Evolutionary conservation across 345 rosid species (phyloP), one percentile per base, ranked within the genome.

Genomic region (Aquilaria sinensis): DNA sequence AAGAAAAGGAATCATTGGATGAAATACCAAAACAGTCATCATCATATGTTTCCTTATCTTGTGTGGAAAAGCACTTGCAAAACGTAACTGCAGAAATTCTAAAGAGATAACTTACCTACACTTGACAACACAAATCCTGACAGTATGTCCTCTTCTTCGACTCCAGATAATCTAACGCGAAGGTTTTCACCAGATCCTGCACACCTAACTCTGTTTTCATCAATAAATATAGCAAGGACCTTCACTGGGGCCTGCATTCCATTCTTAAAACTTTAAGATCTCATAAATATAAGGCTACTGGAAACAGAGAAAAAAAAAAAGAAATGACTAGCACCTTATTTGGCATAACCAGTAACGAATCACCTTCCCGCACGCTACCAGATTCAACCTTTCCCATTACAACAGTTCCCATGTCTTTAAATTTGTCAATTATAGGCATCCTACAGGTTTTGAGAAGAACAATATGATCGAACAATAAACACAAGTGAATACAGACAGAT

Each of bases 331-430:
- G 58, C 58, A 94, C 99, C 99, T 85, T 94, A 73, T 90, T 90
- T 52, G 99, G 97, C 97, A 94, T 90, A 66, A 94, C 72, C 73
- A 85, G 5, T 79, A 94, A 65, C 57, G 97, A 69, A 71, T 94
- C 96, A 29, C 97, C 96, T 76, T 94, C 99, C 23, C 74, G 59
- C 53, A 88, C 77, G 72, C 84, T 94, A 58, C 99, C 99, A 64
- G 89, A 83, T 84, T 94, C 99, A 37, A 86, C 83, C 71, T 90
- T 94, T 49, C 99, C 99, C 99, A 94, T 94, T n/a, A 88, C 88
- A 75, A 88, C 92, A 52, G 99, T 94, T 62, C 99, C 99, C 96
- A 94, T 88, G 75, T 94, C 97, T 76, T 94, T 94, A 76, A 88
- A 94, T 67, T 90, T 94, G 86, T 90, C 99, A 78, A 94, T 76